Evolutionary conservation across 805 yeast species (phyloP).

Genomic region (Metschnikowia peoriensis): DNA sequence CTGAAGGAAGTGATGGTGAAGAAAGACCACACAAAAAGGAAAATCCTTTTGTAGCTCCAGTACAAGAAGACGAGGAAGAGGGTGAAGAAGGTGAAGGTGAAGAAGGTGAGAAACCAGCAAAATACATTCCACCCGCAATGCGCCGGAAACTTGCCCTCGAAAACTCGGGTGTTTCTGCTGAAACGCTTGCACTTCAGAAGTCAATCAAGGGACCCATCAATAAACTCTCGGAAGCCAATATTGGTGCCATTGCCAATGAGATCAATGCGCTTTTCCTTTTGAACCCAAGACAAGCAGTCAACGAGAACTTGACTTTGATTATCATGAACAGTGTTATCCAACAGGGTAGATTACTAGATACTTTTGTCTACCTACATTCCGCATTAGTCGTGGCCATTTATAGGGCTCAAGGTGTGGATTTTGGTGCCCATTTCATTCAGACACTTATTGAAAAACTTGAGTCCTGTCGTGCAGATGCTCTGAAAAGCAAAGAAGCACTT

Average conservation of each 20-base stretch:
- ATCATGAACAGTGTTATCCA: slow-evolving; percentile 61
- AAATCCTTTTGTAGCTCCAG: slow-evolving; percentile 39
- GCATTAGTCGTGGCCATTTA: slow-evolving; percentile 73
- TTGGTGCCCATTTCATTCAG: slow-evolving; percentile 86
- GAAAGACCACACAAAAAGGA: slow-evolving; percentile 43
- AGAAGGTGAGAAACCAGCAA: slow-evolving; percentile 23
- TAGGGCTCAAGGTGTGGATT: slow-evolving; percentile 77
- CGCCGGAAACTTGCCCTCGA: slow-evolving; percentile 53
- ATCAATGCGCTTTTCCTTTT: slow-evolving; percentile 60
- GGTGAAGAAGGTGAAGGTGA: slow-evolving; percentile 8
- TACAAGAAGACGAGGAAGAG: slow-evolving; percentile 12
- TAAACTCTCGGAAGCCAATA: slow-evolving; percentile 84
- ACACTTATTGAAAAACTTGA: slow-evolving; percentile 71
- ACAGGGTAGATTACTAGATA: slow-evolving; percentile 69
- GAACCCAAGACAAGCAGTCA: slow-evolving; percentile 79
- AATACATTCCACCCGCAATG: slow-evolving; percentile 86
- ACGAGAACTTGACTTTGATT: slow-evolving; percentile 60
- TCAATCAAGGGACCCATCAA: slow-evolving; percentile 81
- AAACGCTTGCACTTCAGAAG: slow-evolving; percentile 50
- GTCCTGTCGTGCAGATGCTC: slow-evolving; percentile 28
- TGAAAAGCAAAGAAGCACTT: slow-evolving; percentile 46
- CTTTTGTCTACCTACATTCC: slow-evolving; percentile 77
- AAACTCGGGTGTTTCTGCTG: slow-evolving; percentile 33
- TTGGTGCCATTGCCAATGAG: slow-evolving; percentile 66
- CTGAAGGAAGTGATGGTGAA: slow-evolving; percentile 22